Evolutionary conservation across 2,329 filamentous ascomycete genomes (phyloP).

Genomic region (Truncatella angustata): DNA sequence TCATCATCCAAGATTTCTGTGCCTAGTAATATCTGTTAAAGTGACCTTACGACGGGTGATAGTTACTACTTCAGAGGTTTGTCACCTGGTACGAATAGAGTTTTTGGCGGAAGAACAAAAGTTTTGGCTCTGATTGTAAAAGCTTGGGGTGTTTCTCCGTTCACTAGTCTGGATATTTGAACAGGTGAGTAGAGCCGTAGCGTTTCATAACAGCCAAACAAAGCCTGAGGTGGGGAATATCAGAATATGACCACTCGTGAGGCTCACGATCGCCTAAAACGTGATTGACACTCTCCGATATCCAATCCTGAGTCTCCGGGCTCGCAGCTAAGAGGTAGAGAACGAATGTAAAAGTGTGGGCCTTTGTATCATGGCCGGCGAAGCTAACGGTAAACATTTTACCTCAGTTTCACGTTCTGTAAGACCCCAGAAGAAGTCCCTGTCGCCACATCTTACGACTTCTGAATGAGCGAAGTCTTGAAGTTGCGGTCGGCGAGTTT

Average conservation of each 20-base stretch:
- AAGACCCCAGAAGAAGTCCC: constrained; percentile 8
- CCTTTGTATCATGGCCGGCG: constrained; percentile 27
- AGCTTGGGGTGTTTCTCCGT: background rate
- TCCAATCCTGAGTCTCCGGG: constrained; percentile 17
- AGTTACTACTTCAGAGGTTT: constrained; percentile 21
- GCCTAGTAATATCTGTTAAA: no score
- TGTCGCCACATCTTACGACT: constrained; percentile 15
- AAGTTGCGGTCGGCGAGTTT: constrained; percentile 14
- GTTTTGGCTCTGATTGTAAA: background rate
- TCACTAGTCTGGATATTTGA: background rate
- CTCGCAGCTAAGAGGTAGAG: constrained; percentile 20
- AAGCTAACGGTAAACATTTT: constrained; percentile 30
- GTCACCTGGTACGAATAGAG: constrained; percentile 19
- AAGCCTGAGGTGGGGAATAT: constrained; percentile 19
- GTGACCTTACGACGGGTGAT: no score
- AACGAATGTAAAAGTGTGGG: constrained; percentile 18
- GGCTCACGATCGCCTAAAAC: constrained; percentile 9
- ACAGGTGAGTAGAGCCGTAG: constrained; percentile 7
- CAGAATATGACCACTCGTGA: constrained; percentile 11
- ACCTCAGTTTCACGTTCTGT: constrained; percentile 16
- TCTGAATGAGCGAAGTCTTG: background rate
- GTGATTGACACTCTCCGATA: constrained; percentile 12
- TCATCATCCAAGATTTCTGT: no score
- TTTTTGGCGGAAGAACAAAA: constrained; percentile 16
- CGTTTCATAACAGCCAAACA: constrained; percentile 20